Base-by-base conservation (phyloP, 768 basidiomycete species). In the Naganishia antarctica region DNA sequence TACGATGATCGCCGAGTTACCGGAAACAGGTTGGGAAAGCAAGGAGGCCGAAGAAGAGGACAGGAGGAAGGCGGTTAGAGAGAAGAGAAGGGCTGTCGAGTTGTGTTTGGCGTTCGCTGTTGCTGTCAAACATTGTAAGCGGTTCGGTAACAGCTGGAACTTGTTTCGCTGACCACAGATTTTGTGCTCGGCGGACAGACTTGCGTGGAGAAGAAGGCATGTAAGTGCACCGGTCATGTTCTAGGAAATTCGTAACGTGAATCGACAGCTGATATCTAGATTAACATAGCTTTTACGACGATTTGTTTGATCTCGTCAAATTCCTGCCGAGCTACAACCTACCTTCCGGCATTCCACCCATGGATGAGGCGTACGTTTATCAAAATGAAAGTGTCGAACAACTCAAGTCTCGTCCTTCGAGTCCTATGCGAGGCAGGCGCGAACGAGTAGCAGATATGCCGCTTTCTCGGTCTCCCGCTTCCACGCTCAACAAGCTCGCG, bases 181-280 rank as follows among this genome's bases (percentile, higher is more conserved):
- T 3, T n/a, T 23, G 13, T 7, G 12, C 32, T 53, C n/a, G 15
- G 28, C 34, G 13, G 2, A 37, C 25, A 66, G 65, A 74, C 49
- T 61, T 74, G 4, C 48, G 76, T 43, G 76, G 76, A 1, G 76
- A 77, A 58, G 76, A 75, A 34, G 73, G 76, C 6, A 71, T 75
- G 70, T 77, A 62, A 69, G 74, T 63, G 1, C 7, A 21, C n/a
- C 8, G 18, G 5, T 1, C 11, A 13, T 44, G 15, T 34, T 37
- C n/a, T n/a, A n/a, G n/a, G n/a, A n/a, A n/a, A n/a, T n/a, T n/a
- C n/a, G n/a, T n/a, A n/a, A n/a, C n/a, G n/a, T n/a, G n/a, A n/a
- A n/a, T n/a, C n/a, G n/a, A 50, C 13, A 28, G 48, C 48, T 50
- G n/a, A 44, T 9, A 44, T 29, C 43, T 4, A n/a, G 4, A 12